Conservation (phyloP, 306 rosid genomes). For the Boehmeria nivea region DNA sequence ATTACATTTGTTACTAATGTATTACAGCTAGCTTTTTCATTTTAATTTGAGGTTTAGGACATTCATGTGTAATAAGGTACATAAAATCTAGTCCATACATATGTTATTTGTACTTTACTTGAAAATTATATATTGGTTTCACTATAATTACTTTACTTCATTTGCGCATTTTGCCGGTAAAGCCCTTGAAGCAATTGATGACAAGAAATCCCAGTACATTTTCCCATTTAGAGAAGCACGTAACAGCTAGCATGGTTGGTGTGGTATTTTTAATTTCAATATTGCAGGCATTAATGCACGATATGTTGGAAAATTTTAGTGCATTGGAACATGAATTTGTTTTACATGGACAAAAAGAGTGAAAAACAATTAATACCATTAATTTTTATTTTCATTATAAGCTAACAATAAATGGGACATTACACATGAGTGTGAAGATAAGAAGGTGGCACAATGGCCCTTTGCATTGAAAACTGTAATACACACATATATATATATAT, state of each 20-base stretch:
- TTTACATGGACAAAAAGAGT: neutral
- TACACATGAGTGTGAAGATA: conserved; percentile 1
- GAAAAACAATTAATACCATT: neutral
- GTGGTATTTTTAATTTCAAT: neutral
- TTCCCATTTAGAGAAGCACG: neutral
- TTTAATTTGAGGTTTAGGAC: too few species aligned
- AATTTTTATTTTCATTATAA: too few species aligned
- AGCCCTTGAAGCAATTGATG: neutral
- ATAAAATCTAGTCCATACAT: too few species aligned
- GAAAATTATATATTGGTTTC: too few species aligned
- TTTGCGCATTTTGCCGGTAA: neutral
- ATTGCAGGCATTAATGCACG: neutral
- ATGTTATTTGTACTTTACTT: too few species aligned
- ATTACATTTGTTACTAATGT: too few species aligned
- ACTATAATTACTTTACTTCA: too few species aligned
- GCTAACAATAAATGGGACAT: neutral
- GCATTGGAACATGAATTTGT: neutral
- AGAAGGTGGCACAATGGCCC: conserved; percentile 12
- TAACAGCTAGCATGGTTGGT: neutral
- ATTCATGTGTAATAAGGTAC: too few species aligned
- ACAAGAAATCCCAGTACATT: neutral
- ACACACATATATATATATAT: neutral
- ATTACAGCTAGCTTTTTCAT: too few species aligned
- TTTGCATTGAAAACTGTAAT: conserved; percentile 16
- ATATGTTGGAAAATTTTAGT: neutral